These are phyloP conservation scores for Hibiscus tridactylites DNA, from an alignment of 345 rosid species.

Conservation along the genomic window DNA sequence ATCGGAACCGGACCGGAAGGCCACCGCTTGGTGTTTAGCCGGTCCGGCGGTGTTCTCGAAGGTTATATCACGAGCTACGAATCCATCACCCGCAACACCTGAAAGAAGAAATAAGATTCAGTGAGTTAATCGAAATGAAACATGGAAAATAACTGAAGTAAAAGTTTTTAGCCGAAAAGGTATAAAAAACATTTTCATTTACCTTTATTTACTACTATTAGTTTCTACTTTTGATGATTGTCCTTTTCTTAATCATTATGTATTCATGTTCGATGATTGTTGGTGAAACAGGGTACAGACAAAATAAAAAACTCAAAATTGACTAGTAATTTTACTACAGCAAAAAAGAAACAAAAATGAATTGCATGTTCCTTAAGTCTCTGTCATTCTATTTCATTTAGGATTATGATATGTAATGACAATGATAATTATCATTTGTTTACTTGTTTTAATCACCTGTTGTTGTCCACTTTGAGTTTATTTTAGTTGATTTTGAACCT, in stretches of 20 bases:
- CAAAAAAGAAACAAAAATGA: not conserved
- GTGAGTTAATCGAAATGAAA: not conserved
- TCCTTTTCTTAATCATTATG: not conserved
- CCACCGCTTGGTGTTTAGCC: slow-evolving; percentile 74
- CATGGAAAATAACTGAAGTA: not conserved
- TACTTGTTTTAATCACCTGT: no score
- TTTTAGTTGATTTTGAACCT: no score
- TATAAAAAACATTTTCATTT: not conserved
- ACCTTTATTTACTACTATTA: not conserved
- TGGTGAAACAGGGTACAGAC: not conserved
- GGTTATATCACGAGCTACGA: slow-evolving; percentile 70
- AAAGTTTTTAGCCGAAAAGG: not conserved
- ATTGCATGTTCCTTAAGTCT: not conserved
- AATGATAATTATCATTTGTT: no score
- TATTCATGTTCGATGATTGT: not conserved
- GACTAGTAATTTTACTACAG: not conserved
- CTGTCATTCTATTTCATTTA: not conserved
- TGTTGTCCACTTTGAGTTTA: no score
- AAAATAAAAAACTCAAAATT: not conserved
- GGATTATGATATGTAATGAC: not conserved
- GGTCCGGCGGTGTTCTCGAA: slow-evolving; percentile 92
- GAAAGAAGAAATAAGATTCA: slow-evolving; percentile 6
- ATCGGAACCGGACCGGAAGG: slow-evolving; percentile 75
- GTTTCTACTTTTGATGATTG: not conserved
- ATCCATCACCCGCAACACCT: slow-evolving; percentile 63